These are phyloP conservation scores for Termitomyces sp. DNA, from an alignment of 768 basidiomycete species.

Conservation along the genomic window DNA sequence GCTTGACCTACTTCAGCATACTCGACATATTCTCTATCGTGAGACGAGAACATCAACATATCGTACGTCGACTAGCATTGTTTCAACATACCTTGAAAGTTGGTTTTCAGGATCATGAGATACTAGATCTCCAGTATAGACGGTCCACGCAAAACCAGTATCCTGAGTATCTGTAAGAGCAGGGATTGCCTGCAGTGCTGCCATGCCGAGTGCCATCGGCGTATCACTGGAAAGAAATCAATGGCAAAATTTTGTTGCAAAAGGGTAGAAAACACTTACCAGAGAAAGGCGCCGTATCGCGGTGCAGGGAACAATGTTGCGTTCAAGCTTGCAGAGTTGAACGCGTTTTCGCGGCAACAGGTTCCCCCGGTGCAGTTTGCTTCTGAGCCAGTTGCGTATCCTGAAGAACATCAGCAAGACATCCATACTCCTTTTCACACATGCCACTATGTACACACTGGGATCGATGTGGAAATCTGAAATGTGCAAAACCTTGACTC, in stretches of 20 bases:
- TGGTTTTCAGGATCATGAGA: constrained; percentile 67
- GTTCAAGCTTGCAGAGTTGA: constrained; percentile 46
- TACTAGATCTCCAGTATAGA: constrained; percentile 73
- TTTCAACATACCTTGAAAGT: constrained; percentile 42
- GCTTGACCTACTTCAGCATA: constrained; percentile 50
- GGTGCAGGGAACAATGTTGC: constrained; percentile 53
- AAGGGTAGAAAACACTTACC: constrained; percentile 26
- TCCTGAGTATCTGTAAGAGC: constrained; percentile 53
- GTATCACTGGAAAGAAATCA: constrained; percentile 42
- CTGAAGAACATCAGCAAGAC: constrained; percentile 24
- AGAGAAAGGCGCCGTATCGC: constrained; percentile 58
- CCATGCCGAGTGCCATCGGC: constrained; percentile 52
- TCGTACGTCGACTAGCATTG: background rate
- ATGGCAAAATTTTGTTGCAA: background rate
- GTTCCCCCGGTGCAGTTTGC: constrained; percentile 59
- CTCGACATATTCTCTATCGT: constrained; percentile 45
- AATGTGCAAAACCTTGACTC: constrained; percentile 69
- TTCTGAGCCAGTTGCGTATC: constrained; percentile 64
- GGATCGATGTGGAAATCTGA: constrained; percentile 77
- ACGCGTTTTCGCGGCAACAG: constrained; percentile 57
- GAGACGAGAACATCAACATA: background rate
- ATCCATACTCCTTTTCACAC: background rate
- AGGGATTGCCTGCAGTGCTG: constrained; percentile 65
- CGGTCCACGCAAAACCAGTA: constrained; percentile 55
- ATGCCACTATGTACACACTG: constrained; percentile 29